phyloP scores from a whole-genome alignment of 2,329 filamentous ascomycete genomes.

The Aureobasidium sp. region DNA sequence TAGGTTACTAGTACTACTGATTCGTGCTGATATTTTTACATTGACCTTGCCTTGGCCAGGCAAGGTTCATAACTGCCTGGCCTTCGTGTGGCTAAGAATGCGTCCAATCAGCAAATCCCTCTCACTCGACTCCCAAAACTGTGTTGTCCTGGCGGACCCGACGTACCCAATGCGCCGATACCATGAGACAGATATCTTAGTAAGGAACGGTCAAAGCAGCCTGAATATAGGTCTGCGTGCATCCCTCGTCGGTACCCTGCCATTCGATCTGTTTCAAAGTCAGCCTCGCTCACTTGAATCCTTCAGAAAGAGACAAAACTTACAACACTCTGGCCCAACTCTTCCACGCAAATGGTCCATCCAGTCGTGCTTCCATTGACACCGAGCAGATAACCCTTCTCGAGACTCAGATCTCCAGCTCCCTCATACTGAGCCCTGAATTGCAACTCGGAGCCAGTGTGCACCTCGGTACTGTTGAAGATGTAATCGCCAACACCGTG shows the following conservation, averaged over 20 bases:
- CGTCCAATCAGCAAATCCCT: too few species aligned
- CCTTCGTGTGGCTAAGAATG: too few species aligned
- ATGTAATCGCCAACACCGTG: constrained; percentile 24
- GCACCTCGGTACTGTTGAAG: constrained; percentile 30
- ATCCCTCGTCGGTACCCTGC: constrained; percentile 32
- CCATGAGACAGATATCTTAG: constrained; percentile 16
- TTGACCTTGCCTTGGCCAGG: neutral
- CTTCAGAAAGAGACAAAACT: constrained; percentile 18
- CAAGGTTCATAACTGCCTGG: neutral
- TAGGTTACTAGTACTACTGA: neutral
- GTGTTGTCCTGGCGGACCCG: neutral
- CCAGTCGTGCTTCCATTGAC: constrained; percentile 31
- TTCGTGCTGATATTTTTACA: neutral
- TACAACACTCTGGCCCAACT: constrained; percentile 28
- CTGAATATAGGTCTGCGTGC: constrained; percentile 33
- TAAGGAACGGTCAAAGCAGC: constrained; percentile 34
- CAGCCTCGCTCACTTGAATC: neutral
- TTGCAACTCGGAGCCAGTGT: constrained; percentile 25
- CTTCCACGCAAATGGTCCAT: constrained; percentile 34
- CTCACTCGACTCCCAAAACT: too few species aligned
- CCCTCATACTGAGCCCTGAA: constrained; percentile 25
- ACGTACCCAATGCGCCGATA: neutral
- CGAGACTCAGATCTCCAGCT: constrained; percentile 25
- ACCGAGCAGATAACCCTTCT: constrained; percentile 32
- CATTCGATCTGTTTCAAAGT: constrained; percentile 27